Evolutionary conservation across 1,139 yeast genomes (phyloP), one percentile per base, ranked within the genome.

Genomic region (Magnusiomyces paraingens): DNA sequence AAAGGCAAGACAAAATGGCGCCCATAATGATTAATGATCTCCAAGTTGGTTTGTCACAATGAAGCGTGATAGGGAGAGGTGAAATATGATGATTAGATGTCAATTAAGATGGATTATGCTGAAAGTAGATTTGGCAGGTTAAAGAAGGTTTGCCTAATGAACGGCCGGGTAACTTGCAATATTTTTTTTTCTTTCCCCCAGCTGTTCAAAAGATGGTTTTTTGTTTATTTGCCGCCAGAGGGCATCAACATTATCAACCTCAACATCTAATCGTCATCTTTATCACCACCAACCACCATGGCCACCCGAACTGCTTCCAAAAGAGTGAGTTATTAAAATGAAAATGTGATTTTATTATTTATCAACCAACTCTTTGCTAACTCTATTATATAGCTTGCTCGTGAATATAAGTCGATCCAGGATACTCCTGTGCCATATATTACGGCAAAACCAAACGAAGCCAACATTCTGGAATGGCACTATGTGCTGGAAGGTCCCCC

Each of bases 401-500:
- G 86, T 64, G 97, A 90, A 73, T 90, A 87, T 70, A 86, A 84
- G 68, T 72, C 80, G 50, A 79, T 90, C 60, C 79, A 78, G 62
- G 83, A 81, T 55, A 83, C 78, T 61, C 95, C 96, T 0, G 88
- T 94, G 4, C 95, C 95, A 3, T 89, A 72, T 62, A 83, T 90
- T 54, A 73, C 73, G 20, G 95, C 96, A n/a, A 82, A 84, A 56
- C 96, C 97, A 2, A 81, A 83, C 57, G 97, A 90, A 58, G 76
- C 78, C 44, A 85, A 88, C 66, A 84, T 87, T 54, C 71, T 88
- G 53, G 84, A 78, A 26, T 86, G 94, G 94, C 91, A 85, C 68
- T 86, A 83, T 62, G 76, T 86, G 51, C 81, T 86, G 48, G 81
- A 84, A 0, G 98, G 97, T 0, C 96, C 97, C 5, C 90, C 94